These are phyloP conservation scores for Fusarium sp. DNA, from an alignment of 2,329 filamentous ascomycete genomes.

Conservation along the genomic window DNA sequence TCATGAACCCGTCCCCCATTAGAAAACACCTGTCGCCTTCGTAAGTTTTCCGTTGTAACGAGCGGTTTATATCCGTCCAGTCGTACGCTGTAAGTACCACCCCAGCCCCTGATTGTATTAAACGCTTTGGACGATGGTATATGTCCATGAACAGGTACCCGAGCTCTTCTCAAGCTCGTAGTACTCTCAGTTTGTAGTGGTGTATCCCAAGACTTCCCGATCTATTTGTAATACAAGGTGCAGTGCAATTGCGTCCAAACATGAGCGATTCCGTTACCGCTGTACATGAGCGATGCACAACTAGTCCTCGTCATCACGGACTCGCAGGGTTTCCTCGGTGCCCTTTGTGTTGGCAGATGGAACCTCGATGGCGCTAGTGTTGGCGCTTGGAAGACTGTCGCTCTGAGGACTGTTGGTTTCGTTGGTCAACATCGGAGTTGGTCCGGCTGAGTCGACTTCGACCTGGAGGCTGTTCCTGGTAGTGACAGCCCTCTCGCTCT, in stretches of 20 bases:
- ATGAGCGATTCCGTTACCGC: background rate
- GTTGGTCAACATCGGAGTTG: constrained; percentile 74
- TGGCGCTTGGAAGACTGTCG: constrained; percentile 72
- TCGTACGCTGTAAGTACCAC: constrained; percentile 12
- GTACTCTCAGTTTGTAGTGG: constrained; percentile 9
- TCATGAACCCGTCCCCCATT: constrained; percentile 8
- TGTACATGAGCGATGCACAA: background rate
- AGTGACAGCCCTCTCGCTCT: background rate
- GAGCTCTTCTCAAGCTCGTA: constrained; percentile 22
- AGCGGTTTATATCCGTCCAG: constrained; percentile 3
- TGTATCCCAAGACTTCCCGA: constrained; percentile 14
- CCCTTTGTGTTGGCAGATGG: constrained; percentile 47
- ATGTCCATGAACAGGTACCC: constrained; percentile 37
- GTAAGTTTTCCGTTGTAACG: constrained; percentile 12
- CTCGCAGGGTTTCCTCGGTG: constrained; percentile 35
- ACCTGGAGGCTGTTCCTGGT: constrained; percentile 50
- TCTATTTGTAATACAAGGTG: constrained; percentile 36
- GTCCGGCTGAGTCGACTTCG: constrained; percentile 64
- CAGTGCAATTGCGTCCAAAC: background rate
- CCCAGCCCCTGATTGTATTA: constrained; percentile 28
- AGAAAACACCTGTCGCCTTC: constrained; percentile 26
- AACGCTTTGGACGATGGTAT: constrained; percentile 32
- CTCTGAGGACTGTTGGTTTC: constrained; percentile 77
- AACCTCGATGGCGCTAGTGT: constrained; percentile 63
- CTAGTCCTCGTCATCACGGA: constrained; percentile 50